Base-by-base conservation (phyloP, 2,329 filamentous ascomycete genomes). In the Sporothrix mexicana region DNA sequence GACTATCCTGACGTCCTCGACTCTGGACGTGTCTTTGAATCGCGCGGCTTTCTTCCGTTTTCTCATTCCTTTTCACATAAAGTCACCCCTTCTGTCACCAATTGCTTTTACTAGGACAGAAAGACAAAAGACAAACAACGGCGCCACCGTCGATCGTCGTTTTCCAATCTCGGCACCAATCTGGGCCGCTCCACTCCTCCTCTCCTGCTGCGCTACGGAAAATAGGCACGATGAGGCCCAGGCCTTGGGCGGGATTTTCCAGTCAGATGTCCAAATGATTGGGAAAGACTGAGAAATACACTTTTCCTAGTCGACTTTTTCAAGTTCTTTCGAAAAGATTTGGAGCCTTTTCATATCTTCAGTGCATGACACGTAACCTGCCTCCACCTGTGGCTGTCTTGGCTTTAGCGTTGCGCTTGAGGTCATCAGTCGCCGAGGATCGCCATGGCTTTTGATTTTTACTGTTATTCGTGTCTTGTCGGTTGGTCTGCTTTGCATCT, bases 161-260 rank as follows among this genome's bases (percentile, higher is more conserved):
- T 49, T 53, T 61, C 68, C 68, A 70, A 70, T 70, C 53, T 70
- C 68, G 68, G 68, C 68, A 41, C 53, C 41, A 61, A 70, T 70
- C 53, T 53, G 68, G 43, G 12, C 36, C 23, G 43, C 36, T 70
- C 68, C 68, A 59, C 49, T 43, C 49, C 15, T 6, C 59, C 36
- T 64, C 45, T n/a, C 41, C 59, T 45, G 36, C 59, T 45, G 36
- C n/a, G 59, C 59, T 66, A 66, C 43, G 62, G 43, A 66, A 49
- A 66, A 45, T 45, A 15, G 59, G 59, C 59, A 23, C 45, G 59
- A 43, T 30, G 55, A 59, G 59, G 59, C 59, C 59, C n/a, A 45
- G 36, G 12, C 36, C 36, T 45, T 20, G 59, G n/a, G 20, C 9
- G 36, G 23, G 17, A 10, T 45, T 64, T 64, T 10, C 59, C 59